phyloP scores from a whole-genome alignment of 163 green algal genomes.

The Prototheca cutis region DNA sequence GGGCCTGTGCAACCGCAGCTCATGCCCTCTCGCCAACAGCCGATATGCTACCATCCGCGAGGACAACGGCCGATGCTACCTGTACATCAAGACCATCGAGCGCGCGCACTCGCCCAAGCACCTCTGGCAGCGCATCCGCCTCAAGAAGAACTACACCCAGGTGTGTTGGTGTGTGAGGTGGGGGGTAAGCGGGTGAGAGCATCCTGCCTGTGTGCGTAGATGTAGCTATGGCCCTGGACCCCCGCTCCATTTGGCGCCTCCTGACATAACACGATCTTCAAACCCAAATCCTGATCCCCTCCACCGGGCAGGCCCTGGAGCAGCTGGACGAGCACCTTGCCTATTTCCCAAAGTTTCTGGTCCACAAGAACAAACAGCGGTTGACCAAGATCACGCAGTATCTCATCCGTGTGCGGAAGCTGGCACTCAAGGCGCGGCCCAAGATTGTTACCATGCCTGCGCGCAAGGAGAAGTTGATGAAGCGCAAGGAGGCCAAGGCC shows the following conservation, averaged over 20 bases:
- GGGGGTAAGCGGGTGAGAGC: neutral
- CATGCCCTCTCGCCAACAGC: conserved; percentile 92
- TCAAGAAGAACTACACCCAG: conserved; percentile 41
- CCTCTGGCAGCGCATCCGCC: conserved; percentile 88
- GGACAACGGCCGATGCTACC: conserved; percentile 70
- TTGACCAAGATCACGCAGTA: conserved; percentile 99
- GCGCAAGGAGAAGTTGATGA: conserved; percentile 65
- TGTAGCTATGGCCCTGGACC: no score
- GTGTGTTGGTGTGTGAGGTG: neutral
- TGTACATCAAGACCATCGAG: conserved; percentile 94
- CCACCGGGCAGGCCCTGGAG: conserved; percentile 38
- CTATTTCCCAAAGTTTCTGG: conserved; percentile 90
- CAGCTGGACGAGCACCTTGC: conserved; percentile 77
- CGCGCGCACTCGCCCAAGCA: conserved; percentile 86
- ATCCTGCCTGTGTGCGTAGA: neutral
- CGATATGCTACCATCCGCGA: conserved; percentile 93
- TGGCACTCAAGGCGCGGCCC: conserved; percentile 63
- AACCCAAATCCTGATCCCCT: neutral
- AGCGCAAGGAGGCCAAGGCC: conserved; percentile 70
- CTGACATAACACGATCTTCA: neutral
- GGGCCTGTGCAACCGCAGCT: conserved; percentile 87
- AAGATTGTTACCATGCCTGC: conserved; percentile 82
- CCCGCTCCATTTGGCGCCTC: no score
- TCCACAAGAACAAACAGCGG: conserved; percentile 99
- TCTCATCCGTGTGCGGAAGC: conserved; percentile 87